Base-by-base conservation (phyloP, 768 basidiomycete species). In the Macrolepiota dolichaula region DNA sequence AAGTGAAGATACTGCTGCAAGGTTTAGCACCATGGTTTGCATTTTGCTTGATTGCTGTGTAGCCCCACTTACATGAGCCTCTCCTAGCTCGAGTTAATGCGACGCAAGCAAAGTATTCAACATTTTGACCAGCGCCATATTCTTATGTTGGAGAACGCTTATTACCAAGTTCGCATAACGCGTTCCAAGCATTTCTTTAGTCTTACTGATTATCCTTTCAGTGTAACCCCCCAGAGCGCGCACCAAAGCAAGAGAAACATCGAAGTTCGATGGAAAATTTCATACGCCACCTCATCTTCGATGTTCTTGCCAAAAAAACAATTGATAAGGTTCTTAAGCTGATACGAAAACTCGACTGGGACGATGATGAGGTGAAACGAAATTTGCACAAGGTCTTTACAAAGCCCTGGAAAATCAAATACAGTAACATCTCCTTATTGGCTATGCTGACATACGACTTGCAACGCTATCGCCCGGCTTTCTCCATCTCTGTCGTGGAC, bases 391-490 rank as follows among this genome's bases (percentile, higher is more conserved):
- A 92, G 70, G 85, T 92, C 42, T 99, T 99, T 76, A 92, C 92
- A n/a, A 96, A 97, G 68, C 91, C 96, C 2, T 97, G 96, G 95
- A 98, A 98, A 72, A 84, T 98, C 75, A 96, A 94, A 69, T 98
- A 89, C 70, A 82, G 88, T 62, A 96, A 92, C 68, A 85, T 99
- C 67, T 84, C 88, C 59, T 80, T 97, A 29, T 79, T 98, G 53
- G 96, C 97, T 11, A 96, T 97, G 85, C 78, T 98, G 61, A 90
- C 96, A 2, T 96, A 96, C 69, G 97, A 98, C 70, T 79, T 99
- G 49, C 93, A 96, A 70, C 84, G 94, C 27, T 97, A 96, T 73
- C 93, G 93, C 65, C 89, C 95, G 10, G 86, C 89, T 2, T 99
- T 98, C 72, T 82, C 88, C 12, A 83, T 97, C 53, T 82, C 86